Conservation (phyloP, 2,329 filamentous ascomycete genomes). For the Tothia fuscella region DNA sequence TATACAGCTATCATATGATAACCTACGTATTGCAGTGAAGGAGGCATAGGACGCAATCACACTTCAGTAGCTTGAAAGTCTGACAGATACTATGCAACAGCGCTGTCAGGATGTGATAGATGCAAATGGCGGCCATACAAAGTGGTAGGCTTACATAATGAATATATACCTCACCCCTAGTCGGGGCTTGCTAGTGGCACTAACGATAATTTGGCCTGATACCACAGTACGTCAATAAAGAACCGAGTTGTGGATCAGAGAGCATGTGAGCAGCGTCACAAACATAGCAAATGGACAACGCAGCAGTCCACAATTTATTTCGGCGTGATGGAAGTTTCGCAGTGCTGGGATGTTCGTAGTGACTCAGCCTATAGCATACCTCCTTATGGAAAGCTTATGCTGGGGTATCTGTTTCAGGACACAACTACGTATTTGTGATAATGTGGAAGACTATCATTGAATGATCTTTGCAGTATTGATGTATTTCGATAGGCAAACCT, state of each 20-base stretch:
- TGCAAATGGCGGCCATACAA: not conserved
- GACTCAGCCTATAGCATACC: no score
- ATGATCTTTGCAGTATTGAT: no score
- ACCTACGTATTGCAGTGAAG: constrained; percentile 5
- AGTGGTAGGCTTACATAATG: not conserved
- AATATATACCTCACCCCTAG: not conserved
- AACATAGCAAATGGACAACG: no score
- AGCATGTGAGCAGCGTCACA: no score
- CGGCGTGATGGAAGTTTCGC: no score
- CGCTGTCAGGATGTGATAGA: not conserved
- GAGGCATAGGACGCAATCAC: constrained; percentile 8
- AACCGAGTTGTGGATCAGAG: not conserved
- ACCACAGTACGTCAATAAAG: not conserved
- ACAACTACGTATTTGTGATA: no score
- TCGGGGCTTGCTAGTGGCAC: not conserved
- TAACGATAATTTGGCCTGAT: constrained; percentile 1
- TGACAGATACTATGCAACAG: not conserved
- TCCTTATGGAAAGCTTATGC: no score
- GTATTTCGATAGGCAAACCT: no score
- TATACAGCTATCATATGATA: constrained; percentile 4
- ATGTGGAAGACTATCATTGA: no score
- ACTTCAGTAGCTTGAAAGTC: not conserved
- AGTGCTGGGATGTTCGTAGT: no score
- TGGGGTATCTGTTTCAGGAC: no score
- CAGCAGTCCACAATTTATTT: no score